Percentiles rank a stretch among this genome's conserved stretches.
These are phyloP conservation scores for Mycena venus DNA, from an alignment of 768 basidiomycete genomes.

Conservation along the genomic window DNA sequence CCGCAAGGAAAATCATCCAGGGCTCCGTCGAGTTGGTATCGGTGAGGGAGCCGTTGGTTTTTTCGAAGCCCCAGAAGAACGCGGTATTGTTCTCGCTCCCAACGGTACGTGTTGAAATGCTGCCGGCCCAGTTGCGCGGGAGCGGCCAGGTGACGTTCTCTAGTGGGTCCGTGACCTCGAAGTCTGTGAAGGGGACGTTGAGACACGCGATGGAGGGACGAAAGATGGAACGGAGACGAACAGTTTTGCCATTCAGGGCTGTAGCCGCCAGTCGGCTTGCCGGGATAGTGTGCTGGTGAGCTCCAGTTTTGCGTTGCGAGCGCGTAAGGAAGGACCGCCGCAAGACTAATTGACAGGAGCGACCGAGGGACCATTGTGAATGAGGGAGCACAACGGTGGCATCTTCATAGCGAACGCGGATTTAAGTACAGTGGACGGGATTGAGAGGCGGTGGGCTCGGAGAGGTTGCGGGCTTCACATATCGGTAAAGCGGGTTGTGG, in stretches of 20 bases:
- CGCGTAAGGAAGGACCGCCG: conserved; percentile 4
- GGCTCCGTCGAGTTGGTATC: conserved; percentile 41
- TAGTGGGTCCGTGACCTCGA: conserved; percentile 49
- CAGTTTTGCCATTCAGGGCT: conserved; percentile 49
- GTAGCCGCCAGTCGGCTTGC: conserved; percentile 51
- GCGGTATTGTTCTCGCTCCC: conserved; percentile 52
- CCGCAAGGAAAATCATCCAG: conserved; percentile 53
- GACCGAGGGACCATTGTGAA: not conserved
- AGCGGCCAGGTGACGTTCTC: conserved; percentile 49
- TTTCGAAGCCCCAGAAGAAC: conserved; percentile 58
- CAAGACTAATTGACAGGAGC: conserved; percentile 7
- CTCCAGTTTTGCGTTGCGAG: conserved; percentile 52
- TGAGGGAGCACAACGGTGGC: not conserved
- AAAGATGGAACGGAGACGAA: conserved; percentile 25
- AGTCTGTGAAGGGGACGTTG: conserved; percentile 39
- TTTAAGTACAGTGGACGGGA: not conserved
- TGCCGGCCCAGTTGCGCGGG: conserved; percentile 52
- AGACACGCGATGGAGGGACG: not conserved
- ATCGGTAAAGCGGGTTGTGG: not conserved
- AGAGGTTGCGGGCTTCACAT: not conserved
- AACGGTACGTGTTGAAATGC: conserved; percentile 45
- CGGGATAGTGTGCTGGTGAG: conserved; percentile 49
- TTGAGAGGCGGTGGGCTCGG: not conserved
- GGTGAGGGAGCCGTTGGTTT: conserved; percentile 51
- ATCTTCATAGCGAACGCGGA: not conserved